Evolutionary conservation across 1,284 basidiomycete genomes (phyloP).

Genomic region (Porodaedalea pini): DNA sequence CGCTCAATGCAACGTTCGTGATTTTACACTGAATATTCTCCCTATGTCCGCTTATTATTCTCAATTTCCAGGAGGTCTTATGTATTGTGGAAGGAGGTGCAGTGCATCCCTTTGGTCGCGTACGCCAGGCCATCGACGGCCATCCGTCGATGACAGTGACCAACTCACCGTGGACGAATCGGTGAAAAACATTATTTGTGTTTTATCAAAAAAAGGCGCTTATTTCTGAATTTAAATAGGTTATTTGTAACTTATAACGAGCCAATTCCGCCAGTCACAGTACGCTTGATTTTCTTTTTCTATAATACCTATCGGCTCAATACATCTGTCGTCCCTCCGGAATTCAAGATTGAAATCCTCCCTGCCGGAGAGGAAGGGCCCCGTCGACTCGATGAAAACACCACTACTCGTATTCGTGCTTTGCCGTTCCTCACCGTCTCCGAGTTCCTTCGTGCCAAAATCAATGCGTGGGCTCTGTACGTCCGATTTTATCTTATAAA

Average conservation of each 20-base stretch:
- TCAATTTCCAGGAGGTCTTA: constrained; percentile 45
- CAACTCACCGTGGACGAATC: constrained; percentile 54
- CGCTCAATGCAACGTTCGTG: constrained; percentile 52
- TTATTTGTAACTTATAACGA: constrained; percentile 37
- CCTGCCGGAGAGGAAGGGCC: constrained; percentile 77
- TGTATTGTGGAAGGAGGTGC: constrained; percentile 54
- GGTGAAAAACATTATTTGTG: constrained; percentile 31
- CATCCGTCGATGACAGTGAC: constrained; percentile 31
- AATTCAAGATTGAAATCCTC: constrained; percentile 70
- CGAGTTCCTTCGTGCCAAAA: constrained; percentile 70
- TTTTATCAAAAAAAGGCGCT: constrained; percentile 8
- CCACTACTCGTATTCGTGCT: constrained; percentile 59
- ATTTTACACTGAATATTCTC: constrained; percentile 3
- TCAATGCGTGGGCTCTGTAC: constrained; percentile 29
- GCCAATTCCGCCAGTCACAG: constrained; percentile 36
- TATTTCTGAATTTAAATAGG: constrained; percentile 24
- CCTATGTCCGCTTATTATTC: constrained; percentile 18
- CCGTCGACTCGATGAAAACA: constrained; percentile 60
- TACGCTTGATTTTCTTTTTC: constrained; percentile 25
- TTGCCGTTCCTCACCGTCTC: constrained; percentile 74
- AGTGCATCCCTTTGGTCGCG: constrained; percentile 50
- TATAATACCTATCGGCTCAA: neutral
- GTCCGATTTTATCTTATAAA: constrained; percentile 13
- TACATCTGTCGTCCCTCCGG: neutral
- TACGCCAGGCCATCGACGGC: constrained; percentile 48